phyloP scores from a whole-genome alignment of 129 eudicot species.

The Tagetes erecta region DNA sequence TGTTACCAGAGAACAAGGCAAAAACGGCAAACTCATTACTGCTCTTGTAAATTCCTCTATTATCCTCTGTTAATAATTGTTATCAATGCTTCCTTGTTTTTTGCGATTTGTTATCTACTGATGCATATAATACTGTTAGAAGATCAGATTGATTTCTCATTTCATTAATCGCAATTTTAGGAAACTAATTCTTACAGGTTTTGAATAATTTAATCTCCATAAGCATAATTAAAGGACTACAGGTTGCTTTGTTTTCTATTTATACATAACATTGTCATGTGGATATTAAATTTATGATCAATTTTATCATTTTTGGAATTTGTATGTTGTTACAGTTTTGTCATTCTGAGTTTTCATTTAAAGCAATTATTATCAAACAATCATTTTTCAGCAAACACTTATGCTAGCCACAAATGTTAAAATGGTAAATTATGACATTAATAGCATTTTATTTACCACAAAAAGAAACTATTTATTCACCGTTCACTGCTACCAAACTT shows the following conservation, averaged over 20 bases:
- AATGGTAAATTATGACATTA: background rate
- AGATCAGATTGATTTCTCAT: slow-evolving; percentile 19
- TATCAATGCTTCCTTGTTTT: background rate
- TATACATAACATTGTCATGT: background rate
- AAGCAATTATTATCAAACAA: background rate
- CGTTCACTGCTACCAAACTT: background rate
- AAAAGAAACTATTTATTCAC: background rate
- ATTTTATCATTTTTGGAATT: no score
- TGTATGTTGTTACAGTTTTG: no score
- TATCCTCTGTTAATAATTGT: background rate
- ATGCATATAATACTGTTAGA: background rate
- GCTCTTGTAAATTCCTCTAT: slow-evolving; percentile 56
- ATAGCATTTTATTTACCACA: background rate
- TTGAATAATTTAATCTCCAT: slow-evolving; percentile 6
- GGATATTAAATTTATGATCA: no score
- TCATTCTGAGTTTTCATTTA: background rate
- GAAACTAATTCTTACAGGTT: background rate
- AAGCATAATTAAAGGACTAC: background rate
- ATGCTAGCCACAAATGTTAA: background rate
- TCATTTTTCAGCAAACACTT: background rate
- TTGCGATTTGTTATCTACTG: background rate
- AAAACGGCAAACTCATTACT: slow-evolving; percentile 72
- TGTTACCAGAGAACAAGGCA: slow-evolving; percentile 95
- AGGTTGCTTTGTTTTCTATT: background rate
- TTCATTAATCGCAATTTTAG: background rate